Evolutionary conservation across 1,139 yeast genomes (phyloP).

Genomic region (Suhomyces atakaporum): DNA sequence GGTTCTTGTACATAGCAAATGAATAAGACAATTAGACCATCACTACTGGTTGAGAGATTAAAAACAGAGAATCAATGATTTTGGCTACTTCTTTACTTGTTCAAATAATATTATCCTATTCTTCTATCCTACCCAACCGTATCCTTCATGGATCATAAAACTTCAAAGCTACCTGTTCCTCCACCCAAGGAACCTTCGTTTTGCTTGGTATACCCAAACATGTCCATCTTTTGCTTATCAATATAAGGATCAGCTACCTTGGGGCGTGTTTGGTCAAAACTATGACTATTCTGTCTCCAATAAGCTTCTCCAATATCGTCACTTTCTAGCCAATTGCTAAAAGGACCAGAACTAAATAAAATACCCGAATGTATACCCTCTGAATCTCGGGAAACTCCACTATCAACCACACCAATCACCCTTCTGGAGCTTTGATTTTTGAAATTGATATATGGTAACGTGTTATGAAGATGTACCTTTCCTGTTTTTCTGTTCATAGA

Average conservation of each 20-base stretch:
- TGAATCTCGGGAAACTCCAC: conserved; percentile 11
- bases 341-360: conserved; percentile 6
- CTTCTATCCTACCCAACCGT: no score
- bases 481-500: conserved; percentile 39
- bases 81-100: no score
- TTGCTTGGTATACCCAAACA: conserved; percentile 8
- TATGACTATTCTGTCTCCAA: conserved; percentile 1
- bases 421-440: conserved; percentile 11
- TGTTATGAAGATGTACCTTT: conserved; percentile 22
- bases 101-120: no score
- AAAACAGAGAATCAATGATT: no score
- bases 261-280: conserved; percentile 2
- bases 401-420: conserved; percentile 11
- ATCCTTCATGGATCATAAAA: conserved; percentile 3
- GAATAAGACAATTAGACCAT: not conserved
- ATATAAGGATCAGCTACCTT: conserved; percentile 5
- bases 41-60: no score
- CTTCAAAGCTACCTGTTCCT: conserved; percentile 10
- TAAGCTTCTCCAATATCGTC: conserved; percentile 2
- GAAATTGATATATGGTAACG: conserved; percentile 14
- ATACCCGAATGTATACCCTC: not conserved
- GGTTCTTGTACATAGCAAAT: not conserved
- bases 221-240: conserved; percentile 4
- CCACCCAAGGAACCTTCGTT: conserved; percentile 3
- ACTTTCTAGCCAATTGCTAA: conserved; percentile 9